Percentiles rank a stretch among this genome's conserved stretches.
These are phyloP conservation scores for Scedosporium minutisporum DNA, from an alignment of 2,329 filamentous ascomycete genomes.

Conservation along the genomic window DNA sequence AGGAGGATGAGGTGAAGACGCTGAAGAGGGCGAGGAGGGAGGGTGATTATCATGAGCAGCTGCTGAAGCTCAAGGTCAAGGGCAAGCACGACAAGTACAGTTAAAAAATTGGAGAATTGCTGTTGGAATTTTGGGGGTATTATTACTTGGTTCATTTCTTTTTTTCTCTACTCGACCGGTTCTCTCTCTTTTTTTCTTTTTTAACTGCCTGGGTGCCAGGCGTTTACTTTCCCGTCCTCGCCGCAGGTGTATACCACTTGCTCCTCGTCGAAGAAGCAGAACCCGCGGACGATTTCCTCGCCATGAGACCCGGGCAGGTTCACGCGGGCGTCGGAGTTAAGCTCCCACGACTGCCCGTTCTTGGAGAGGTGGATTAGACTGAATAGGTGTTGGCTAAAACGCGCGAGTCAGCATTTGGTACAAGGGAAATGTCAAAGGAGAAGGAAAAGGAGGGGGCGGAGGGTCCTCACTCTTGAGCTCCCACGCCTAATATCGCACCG, in stretches of 20 bases:
- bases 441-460: constrained; percentile 19
- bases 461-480: constrained; percentile 53
- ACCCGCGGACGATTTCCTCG: constrained; percentile 52
- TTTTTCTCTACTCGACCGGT: constrained; percentile 1
- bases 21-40: constrained; percentile 76
- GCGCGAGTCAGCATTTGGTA: neutral
- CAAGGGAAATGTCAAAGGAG: neutral
- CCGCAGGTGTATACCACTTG: constrained; percentile 49
- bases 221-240: constrained; percentile 48
- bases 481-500: constrained; percentile 53
- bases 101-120: constrained; percentile 12
- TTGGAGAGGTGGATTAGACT: constrained; percentile 51
- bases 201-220: constrained; percentile 34
- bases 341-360: constrained; percentile 36
- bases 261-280: constrained; percentile 53
- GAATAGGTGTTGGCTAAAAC: constrained; percentile 43
- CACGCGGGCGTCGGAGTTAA: constrained; percentile 47
- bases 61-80: constrained; percentile 83
- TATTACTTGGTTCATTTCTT: neutral
- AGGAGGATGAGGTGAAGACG: constrained; percentile 77
- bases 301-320: constrained; percentile 54
- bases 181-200: neutral
- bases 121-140: neutral
- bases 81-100: constrained; percentile 83
- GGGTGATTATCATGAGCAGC: constrained; percentile 79